Evolutionary conservation across 2,329 filamentous ascomycete species (phyloP).

Genomic region (Aurifilum marmelostoma): DNA sequence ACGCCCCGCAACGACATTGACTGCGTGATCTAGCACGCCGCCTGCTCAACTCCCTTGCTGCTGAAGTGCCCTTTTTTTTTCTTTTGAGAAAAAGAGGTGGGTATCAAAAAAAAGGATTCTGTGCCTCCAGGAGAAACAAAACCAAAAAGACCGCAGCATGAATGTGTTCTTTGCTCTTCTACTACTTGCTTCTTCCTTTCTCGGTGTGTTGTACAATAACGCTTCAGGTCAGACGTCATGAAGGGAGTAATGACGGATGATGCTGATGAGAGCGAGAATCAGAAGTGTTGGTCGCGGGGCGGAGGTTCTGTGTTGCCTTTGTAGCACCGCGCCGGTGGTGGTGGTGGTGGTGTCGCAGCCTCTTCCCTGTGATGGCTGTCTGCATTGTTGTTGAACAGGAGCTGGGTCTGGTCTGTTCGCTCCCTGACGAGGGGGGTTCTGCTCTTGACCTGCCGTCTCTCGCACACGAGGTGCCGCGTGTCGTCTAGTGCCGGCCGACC

Average conservation of each 20-base stretch:
- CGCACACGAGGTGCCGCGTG: too few species aligned
- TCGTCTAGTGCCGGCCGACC: constrained; percentile 49
- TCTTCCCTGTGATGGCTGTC: background rate
- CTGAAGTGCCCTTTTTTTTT: constrained; percentile 4
- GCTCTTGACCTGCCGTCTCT: too few species aligned
- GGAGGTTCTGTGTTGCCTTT: background rate
- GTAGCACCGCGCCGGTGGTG: background rate
- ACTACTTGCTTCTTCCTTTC: too few species aligned
- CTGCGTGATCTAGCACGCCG: constrained; percentile 11
- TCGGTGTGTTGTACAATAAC: constrained; percentile 14
- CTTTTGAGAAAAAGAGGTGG: background rate
- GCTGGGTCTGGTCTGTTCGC: background rate
- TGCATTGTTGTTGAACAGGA: background rate
- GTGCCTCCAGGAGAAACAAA: constrained; percentile 12
- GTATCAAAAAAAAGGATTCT: constrained; percentile 24
- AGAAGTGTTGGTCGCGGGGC: background rate
- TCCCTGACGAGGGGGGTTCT: too few species aligned
- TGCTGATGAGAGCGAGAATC: background rate
- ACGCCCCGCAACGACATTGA: constrained; percentile 9
- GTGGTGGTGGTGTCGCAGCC: background rate
- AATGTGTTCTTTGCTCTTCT: background rate
- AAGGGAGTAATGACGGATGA: background rate
- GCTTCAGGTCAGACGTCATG: background rate
- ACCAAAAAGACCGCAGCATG: constrained; percentile 14
- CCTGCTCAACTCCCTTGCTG: background rate